Evolutionary conservation across 345 rosid genomes (phyloP).

Genomic region (Eucalyptus regnans): DNA sequence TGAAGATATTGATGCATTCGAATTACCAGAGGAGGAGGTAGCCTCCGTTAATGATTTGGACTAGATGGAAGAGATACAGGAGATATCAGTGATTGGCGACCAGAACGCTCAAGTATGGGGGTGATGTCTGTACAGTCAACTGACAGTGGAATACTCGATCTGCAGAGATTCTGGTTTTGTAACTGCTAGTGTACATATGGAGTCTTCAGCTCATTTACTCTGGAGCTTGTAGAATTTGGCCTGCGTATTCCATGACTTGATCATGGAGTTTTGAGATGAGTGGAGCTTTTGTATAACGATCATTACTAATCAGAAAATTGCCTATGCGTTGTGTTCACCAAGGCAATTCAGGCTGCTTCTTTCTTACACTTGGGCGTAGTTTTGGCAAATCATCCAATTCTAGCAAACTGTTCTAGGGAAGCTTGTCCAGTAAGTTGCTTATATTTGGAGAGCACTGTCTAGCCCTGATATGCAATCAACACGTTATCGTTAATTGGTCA

Average conservation of each 20-base stretch:
- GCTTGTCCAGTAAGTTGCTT: neutral
- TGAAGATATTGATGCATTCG: conserved; percentile 65
- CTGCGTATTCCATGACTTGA: neutral
- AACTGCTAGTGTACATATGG: neutral
- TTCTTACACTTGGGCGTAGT: neutral
- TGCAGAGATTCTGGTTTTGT: neutral
- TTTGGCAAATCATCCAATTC: neutral
- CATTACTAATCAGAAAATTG: neutral
- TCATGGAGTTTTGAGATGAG: neutral
- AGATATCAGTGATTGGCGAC: neutral
- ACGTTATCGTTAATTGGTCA: neutral
- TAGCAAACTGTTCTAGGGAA: neutral
- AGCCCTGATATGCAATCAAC: neutral
- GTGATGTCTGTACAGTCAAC: neutral
- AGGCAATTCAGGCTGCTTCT: neutral
- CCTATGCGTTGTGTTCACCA: neutral
- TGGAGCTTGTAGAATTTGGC: neutral
- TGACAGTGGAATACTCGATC: neutral
- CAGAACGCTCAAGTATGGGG: neutral
- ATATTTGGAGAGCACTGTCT: neutral
- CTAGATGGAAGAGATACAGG: conserved; percentile 1
- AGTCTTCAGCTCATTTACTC: neutral
- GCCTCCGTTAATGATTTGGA: conserved; percentile 28
- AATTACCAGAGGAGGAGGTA: conserved; percentile 64
- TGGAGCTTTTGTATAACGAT: neutral